Evolutionary conservation across 1,284 basidiomycete genomes (phyloP).

Genomic region (Moesziomyces globuligerus): DNA sequence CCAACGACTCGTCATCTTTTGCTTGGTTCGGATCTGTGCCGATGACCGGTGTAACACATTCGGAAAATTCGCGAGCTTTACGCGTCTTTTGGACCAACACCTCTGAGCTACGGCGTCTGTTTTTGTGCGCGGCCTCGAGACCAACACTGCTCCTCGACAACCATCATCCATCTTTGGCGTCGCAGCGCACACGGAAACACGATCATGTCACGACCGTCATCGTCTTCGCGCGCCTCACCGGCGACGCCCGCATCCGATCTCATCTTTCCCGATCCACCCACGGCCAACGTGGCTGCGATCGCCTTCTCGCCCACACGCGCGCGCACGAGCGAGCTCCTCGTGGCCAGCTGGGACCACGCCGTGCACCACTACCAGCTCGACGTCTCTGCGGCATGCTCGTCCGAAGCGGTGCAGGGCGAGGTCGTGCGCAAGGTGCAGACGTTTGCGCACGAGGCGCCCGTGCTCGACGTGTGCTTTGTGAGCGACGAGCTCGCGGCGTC

Average conservation of each 20-base stretch:
- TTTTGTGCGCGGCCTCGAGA: neutral
- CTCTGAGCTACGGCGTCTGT: neutral
- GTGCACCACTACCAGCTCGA: slow-evolving; percentile 56
- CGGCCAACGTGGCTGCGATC: slow-evolving; percentile 45
- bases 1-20: no score
- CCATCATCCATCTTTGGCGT: slow-evolving; percentile 5
- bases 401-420: slow-evolving; percentile 1
- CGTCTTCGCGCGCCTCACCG: slow-evolving; percentile 29
- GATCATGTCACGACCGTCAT: slow-evolving; percentile 23
- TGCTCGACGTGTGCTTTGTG: slow-evolving; percentile 64
- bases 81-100: slow-evolving; percentile 18
- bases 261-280: slow-evolving; percentile 28
- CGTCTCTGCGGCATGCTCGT: neutral
- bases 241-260: slow-evolving; percentile 13
- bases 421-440: slow-evolving; percentile 36
- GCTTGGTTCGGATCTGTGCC: no score
- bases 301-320: slow-evolving; percentile 35
- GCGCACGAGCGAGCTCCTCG: slow-evolving; percentile 39
- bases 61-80: neutral
- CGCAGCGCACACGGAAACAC: no score
- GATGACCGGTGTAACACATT: neutral
- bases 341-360: slow-evolving; percentile 59
- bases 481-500: slow-evolving; percentile 51
- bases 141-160: slow-evolving; percentile 3
- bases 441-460: slow-evolving; percentile 61